These are phyloP conservation scores for Anisodus acutangulus DNA, from an alignment of 257 asterid genomes.

Conservation along the genomic window DNA sequence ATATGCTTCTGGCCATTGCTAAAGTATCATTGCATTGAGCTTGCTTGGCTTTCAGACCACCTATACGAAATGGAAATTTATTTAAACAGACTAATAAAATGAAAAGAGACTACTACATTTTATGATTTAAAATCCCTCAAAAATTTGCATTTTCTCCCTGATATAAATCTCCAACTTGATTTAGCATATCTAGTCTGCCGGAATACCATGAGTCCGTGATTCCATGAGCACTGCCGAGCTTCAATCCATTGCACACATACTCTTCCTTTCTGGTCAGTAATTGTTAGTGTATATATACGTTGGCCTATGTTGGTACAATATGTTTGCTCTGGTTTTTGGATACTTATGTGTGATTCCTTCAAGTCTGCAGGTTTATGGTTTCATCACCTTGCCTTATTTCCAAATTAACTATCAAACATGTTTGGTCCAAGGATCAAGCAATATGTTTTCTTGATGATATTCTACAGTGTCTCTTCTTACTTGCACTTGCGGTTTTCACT, in stretches of 20 bases:
- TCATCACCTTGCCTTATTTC: constrained; percentile 48
- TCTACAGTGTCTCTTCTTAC: not conserved
- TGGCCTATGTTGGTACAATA: not conserved
- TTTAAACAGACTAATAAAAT: not conserved
- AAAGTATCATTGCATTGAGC: not conserved
- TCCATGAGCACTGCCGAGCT: constrained; percentile 55
- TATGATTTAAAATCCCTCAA: too few relatives aligned
- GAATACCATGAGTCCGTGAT: constrained; percentile 49
- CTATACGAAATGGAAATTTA: not conserved
- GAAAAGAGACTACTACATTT: not conserved
- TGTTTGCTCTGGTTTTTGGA: constrained; percentile 50
- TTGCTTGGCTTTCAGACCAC: not conserved
- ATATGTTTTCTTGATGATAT: constrained; percentile 41
- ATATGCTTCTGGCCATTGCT: not conserved
- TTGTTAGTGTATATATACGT: not conserved
- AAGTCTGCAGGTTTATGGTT: constrained; percentile 79
- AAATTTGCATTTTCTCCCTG: constrained; percentile 38
- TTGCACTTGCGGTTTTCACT: not conserved
- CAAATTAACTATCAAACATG: constrained; percentile 72
- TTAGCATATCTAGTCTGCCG: not conserved
- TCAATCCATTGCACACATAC: constrained; percentile 56
- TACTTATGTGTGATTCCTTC: constrained; percentile 71
- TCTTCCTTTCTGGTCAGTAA: constrained; percentile 57
- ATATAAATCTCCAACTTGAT: constrained; percentile 30
- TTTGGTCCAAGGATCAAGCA: constrained; percentile 71